Evolutionary conservation across 1,284 basidiomycete genomes (phyloP).

Genomic region (Leccinum insigne): DNA sequence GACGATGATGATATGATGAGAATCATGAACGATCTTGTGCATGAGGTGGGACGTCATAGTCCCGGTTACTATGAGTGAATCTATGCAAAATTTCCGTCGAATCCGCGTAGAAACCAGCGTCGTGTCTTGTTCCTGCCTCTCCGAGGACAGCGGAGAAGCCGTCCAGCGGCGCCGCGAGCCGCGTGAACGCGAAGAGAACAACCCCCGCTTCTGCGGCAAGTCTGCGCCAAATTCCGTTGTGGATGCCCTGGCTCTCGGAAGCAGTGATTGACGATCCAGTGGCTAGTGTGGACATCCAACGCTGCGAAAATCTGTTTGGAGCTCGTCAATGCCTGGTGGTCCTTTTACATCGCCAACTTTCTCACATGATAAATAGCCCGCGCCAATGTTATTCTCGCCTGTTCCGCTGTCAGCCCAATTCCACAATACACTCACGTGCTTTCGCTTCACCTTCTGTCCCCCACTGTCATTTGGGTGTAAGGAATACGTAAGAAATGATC

Average conservation of each 20-base stretch:
- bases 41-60: constrained; percentile 6
- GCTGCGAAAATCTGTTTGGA: constrained; percentile 27
- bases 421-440: too few relatives aligned
- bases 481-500: background rate
- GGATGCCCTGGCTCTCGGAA: constrained; percentile 7
- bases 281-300: constrained; percentile 55
- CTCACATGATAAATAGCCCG: constrained; percentile 31
- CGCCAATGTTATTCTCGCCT: constrained; percentile 43
- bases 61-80: constrained; percentile 20
- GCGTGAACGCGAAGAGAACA: constrained; percentile 11
- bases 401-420: background rate
- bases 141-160: constrained; percentile 17
- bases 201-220: constrained; percentile 12
- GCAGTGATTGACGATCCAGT: constrained; percentile 49
- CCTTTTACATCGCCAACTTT: background rate
- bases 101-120: constrained; percentile 19
- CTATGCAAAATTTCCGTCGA: constrained; percentile 36
- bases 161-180: constrained; percentile 22
- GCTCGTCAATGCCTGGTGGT: constrained; percentile 29
- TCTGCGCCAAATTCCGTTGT: constrained; percentile 25
- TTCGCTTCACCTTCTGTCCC: constrained; percentile 13
- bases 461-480: constrained; percentile 2
- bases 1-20: constrained; percentile 3
- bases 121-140: constrained; percentile 18
- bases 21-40: constrained; percentile 13